phyloP scores from a whole-genome alignment of 768 basidiomycete species.

The Lactarius deliciosus region DNA sequence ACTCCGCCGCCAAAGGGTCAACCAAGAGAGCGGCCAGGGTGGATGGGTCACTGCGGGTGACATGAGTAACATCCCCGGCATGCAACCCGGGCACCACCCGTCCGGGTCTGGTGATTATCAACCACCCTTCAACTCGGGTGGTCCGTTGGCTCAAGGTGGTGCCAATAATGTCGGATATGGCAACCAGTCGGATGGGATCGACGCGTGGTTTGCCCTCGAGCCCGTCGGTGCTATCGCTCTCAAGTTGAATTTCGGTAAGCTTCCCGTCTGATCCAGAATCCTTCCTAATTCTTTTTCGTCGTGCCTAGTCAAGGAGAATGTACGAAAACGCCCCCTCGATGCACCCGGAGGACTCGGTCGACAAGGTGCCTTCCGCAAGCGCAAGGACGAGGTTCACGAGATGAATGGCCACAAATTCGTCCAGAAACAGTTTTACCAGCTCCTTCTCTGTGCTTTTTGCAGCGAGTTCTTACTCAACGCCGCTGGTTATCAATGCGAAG shows the following conservation, averaged over 20 bases:
- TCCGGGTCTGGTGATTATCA: slow-evolving; percentile 28
- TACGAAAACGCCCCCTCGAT: slow-evolving; percentile 93
- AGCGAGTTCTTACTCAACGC: slow-evolving; percentile 97
- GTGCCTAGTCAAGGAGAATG: slow-evolving; percentile 89
- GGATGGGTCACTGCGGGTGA: slow-evolving; percentile 96
- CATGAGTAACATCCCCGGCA: slow-evolving; percentile 49
- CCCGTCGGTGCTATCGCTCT: slow-evolving; percentile 92
- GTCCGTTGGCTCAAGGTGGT: slow-evolving; percentile 11
- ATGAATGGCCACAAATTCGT: slow-evolving; percentile 99
- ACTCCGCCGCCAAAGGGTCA: slow-evolving; percentile 86
- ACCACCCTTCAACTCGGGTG: slow-evolving; percentile 12
- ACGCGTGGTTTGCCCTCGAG: slow-evolving; percentile 97
- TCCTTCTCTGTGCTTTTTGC: slow-evolving; percentile 98
- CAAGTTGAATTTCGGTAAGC: slow-evolving; percentile 88
- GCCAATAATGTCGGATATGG: slow-evolving; percentile 16
- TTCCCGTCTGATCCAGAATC: slow-evolving; percentile 16
- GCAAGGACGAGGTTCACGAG: slow-evolving; percentile 97
- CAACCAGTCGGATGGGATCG: slow-evolving; percentile 68
- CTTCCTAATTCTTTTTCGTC: slow-evolving; percentile 13
- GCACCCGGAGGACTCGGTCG: slow-evolving; percentile 90
- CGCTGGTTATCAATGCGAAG: slow-evolving; percentile 98
- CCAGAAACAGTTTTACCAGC: slow-evolving; percentile 95
- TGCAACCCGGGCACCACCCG: slow-evolving; percentile 24
- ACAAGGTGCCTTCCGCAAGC: slow-evolving; percentile 96
- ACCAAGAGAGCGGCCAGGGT: slow-evolving; percentile 79